phyloP scores from a whole-genome alignment of 2,329 filamentous ascomycete genomes.

The Sclerotinia nivalis region DNA sequence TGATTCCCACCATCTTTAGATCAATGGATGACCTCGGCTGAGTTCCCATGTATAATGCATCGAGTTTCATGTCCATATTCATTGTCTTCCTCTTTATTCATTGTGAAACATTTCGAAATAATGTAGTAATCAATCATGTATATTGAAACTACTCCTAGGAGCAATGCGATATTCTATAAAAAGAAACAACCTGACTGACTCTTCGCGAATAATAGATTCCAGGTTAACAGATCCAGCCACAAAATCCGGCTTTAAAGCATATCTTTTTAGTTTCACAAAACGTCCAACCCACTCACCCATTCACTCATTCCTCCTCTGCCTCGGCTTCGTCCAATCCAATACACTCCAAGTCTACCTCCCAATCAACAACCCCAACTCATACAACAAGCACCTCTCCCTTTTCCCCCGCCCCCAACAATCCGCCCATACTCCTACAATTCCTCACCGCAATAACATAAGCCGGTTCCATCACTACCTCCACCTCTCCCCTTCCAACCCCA shows the following conservation, averaged over 20 bases:
- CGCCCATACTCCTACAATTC: neutral
- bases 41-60: constrained; percentile 40
- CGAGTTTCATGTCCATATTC: constrained; percentile 23
- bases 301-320: neutral
- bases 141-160: neutral
- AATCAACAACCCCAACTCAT: neutral
- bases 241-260: neutral
- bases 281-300: neutral
- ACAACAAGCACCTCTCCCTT: neutral
- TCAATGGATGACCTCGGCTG: constrained; percentile 30
- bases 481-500: neutral
- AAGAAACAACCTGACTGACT: neutral
- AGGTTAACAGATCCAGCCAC: too few relatives aligned
- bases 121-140: neutral
- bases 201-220: neutral
- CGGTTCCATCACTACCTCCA: neutral
- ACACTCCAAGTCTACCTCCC: neutral
- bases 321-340: too few relatives aligned
- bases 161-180: neutral
- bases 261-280: neutral
- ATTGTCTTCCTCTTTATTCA: neutral
- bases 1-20: constrained; percentile 39
- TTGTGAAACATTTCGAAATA: neutral
- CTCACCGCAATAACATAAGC: neutral
- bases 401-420: neutral